Conservation (phyloP, 2,329 filamentous ascomycete genomes). For the Lachnellula hyalina region DNA sequence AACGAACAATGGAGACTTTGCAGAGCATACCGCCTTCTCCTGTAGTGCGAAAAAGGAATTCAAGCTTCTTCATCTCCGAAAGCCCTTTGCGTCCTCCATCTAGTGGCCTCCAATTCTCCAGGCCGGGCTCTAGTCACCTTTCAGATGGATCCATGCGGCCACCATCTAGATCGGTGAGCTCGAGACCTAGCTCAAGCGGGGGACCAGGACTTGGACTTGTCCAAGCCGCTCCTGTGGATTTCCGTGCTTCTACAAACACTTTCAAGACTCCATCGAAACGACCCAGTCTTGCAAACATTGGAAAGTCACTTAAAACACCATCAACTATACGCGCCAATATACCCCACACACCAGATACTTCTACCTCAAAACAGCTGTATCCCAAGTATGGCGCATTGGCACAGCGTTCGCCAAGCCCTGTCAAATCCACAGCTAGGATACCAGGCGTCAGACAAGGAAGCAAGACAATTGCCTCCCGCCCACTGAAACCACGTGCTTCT, state of each 20-base stretch:
- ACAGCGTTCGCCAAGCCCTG: conserved; percentile 32
- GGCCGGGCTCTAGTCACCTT: conserved; percentile 51
- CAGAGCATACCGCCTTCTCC: conserved; percentile 75
- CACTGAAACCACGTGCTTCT: conserved; percentile 48
- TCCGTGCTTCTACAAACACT: conserved; percentile 40
- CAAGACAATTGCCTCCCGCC: conserved; percentile 42
- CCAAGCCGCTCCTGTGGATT: conserved; percentile 36
- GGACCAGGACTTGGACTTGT: conserved; percentile 31
- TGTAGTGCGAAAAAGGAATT: conserved; percentile 57
- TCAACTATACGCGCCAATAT: conserved; percentile 22
- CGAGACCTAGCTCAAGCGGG: conserved; percentile 49
- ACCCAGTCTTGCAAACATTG: conserved; percentile 30
- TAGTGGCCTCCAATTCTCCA: conserved; percentile 18
- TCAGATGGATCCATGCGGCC: conserved; percentile 53
- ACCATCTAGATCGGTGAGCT: conserved; percentile 44
- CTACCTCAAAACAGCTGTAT: conserved; percentile 31
- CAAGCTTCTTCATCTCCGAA: conserved; percentile 67
- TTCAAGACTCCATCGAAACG: conserved; percentile 42
- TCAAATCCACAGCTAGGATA: conserved; percentile 23
- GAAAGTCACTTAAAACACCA: conserved; percentile 35
- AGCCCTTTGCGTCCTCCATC: conserved; percentile 50
- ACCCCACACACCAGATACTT: conserved; percentile 12
- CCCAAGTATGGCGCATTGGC: conserved; percentile 30
- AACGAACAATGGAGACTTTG: conserved; percentile 81
- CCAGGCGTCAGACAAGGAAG: conserved; percentile 35